Evolutionary conservation across 2,329 filamentous ascomycete genomes (phyloP), one percentile per base, ranked within the genome.

Genomic region (Cladosporium sp.): DNA sequence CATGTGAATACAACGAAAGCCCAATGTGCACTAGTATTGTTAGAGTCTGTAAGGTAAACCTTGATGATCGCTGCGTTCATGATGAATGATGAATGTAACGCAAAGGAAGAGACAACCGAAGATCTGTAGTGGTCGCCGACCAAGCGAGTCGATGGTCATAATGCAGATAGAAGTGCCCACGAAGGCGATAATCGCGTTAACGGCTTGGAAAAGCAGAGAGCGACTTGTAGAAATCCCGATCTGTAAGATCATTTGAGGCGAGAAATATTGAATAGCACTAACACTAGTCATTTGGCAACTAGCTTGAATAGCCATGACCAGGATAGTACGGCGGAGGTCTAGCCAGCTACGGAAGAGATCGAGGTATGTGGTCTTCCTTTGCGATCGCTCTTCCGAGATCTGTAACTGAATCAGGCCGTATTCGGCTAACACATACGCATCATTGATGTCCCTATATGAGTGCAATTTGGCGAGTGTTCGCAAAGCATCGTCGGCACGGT

Each of bases 201-300:
- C 67, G 1, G 62, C 71, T 46, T 70, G 67, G 18, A 69, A 70
- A 18, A 71, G 67, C 18, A 72, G 61, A 2, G 72, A 66, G 14
- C 63, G 29, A 14, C 65, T 62, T 1, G 69, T 69, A 4, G 55
- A 63, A 7, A 73, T 72, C 14, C 69, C 71, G 11, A 73, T 68
- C 58, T 71, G 67, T 2, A 49, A 66, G 50, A 70, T 74, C 53
- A 75, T 74, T n/a, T 67, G 62, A 1, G 71, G 71, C 4, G 66
- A 66, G 69, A 72, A 75, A 62, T 74, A 75, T 62, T 74, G 73
- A 28, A 75, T 74, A 7, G 73, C 72, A 14, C 64, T 68, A 16
- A 75, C 68, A 5, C 73, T 72, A 2, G 72, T 75, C 72, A 75
- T 74, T 62, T 75, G 73, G 2, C 66, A 66, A 6, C 66, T 67